phyloP scores from a whole-genome alignment of 129 eudicot genomes.

The Artemisia annua region DNA sequence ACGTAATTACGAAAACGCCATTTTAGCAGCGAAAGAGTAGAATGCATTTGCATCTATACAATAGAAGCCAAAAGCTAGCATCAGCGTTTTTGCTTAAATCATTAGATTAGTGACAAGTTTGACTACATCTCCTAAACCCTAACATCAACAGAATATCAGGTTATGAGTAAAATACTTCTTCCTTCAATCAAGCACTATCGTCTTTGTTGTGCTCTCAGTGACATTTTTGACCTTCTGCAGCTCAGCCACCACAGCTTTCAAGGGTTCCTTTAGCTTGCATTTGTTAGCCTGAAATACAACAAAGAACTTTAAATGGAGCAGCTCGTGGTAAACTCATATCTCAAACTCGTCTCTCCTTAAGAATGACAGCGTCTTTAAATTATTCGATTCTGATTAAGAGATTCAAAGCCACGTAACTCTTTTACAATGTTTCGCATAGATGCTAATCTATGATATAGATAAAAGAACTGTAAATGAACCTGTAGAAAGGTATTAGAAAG shows the following conservation, averaged over 20 bases:
- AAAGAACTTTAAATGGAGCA: background rate
- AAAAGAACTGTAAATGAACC: too few species aligned
- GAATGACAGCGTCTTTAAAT: background rate
- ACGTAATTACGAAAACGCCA: background rate
- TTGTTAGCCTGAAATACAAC: constrained; percentile 49
- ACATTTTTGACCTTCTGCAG: constrained; percentile 48
- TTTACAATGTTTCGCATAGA: background rate
- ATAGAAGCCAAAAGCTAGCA: constrained; percentile 15
- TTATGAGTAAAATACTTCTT: constrained; percentile 20
- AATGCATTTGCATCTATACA: constrained; percentile 27
- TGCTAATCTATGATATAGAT: background rate
- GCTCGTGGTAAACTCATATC: background rate
- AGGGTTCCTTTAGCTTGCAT: constrained; percentile 50
- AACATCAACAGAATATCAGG: constrained; percentile 12
- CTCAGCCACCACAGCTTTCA: constrained; percentile 52
- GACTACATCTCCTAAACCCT: background rate
- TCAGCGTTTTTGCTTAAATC: background rate
- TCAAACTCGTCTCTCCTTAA: background rate
- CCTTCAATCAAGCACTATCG: constrained; percentile 33
- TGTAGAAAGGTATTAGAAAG: too few species aligned
- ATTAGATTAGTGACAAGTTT: background rate
- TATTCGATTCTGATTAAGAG: background rate
- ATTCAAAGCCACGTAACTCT: background rate
- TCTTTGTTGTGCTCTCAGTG: constrained; percentile 22
- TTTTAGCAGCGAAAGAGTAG: constrained; percentile 15